phyloP scores from a whole-genome alignment of 352 stramenopile genomes.

The Phytophthora colocasiae region DNA sequence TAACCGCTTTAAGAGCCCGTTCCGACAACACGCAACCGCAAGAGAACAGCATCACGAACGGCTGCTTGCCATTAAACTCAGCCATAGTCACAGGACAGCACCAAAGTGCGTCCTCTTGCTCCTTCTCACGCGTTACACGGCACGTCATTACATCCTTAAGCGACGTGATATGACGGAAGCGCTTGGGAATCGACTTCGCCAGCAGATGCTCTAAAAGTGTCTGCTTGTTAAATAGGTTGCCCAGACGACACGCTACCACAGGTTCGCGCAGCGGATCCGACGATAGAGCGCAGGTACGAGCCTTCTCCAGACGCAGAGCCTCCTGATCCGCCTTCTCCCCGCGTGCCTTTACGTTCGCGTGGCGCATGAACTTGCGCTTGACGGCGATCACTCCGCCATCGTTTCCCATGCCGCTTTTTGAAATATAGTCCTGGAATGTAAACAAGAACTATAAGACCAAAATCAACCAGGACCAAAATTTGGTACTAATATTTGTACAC shows the following conservation, averaged over 20 bases:
- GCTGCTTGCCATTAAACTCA: slow-evolving; percentile 89
- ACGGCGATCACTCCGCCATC: slow-evolving; percentile 94
- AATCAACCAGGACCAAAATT: no score
- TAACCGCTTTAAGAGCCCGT: slow-evolving; percentile 86
- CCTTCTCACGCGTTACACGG: slow-evolving; percentile 40
- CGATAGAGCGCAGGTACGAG: slow-evolving; percentile 83
- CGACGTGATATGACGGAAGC: slow-evolving; percentile 83
- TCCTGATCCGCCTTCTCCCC: slow-evolving; percentile 76
- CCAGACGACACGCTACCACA: slow-evolving; percentile 89
- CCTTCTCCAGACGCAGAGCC: slow-evolving; percentile 60
- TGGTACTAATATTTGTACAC: no score
- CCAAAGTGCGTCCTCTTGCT: slow-evolving; percentile 23
- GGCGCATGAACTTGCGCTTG: slow-evolving; percentile 94
- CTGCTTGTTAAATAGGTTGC: slow-evolving; percentile 95
- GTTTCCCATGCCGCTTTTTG: slow-evolving; percentile 81
- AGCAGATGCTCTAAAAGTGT: slow-evolving; percentile 84
- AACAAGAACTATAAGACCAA: no score
- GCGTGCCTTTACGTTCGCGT: slow-evolving; percentile 78
- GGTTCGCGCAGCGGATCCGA: slow-evolving; percentile 82
- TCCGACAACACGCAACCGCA: slow-evolving; percentile 92
- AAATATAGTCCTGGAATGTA: background rate
- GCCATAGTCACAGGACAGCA: slow-evolving; percentile 87
- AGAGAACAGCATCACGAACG: slow-evolving; percentile 81
- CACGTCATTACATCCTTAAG: slow-evolving; percentile 92
- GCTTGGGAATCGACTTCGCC: slow-evolving; percentile 73